These are phyloP conservation scores for Pezicula neosporulosa DNA, from an alignment of 2,329 filamentous ascomycete genomes.

Conservation along the genomic window DNA sequence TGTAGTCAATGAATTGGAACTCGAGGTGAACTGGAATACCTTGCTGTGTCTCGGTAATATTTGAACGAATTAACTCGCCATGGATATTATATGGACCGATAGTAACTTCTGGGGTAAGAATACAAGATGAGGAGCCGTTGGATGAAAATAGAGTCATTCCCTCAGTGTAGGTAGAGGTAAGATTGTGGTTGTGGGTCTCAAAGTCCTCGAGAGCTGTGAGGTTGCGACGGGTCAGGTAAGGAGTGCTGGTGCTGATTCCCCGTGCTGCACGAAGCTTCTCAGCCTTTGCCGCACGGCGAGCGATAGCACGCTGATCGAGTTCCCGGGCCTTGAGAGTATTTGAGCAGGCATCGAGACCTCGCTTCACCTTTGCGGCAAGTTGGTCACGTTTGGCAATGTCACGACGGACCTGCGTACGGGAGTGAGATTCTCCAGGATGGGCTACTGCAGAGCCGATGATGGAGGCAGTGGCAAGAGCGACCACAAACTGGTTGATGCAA, in stretches of 20 bases:
- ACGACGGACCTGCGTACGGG: background rate
- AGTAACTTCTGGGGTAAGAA: conserved; percentile 47
- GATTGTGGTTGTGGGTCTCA: conserved; percentile 1
- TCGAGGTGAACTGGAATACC: conserved; percentile 46
- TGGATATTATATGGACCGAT: conserved; percentile 52
- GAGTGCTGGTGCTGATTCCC: background rate
- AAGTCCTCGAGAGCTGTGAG: conserved; percentile 1
- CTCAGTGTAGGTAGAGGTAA: background rate
- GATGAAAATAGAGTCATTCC: background rate
- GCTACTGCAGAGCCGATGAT: background rate
- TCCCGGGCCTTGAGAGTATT: background rate
- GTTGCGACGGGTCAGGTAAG: background rate
- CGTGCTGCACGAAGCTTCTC: background rate
- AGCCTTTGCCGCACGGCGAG: background rate
- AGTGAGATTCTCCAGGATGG: conserved; percentile 1
- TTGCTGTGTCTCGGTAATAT: conserved; percentile 42
- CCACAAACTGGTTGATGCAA: background rate
- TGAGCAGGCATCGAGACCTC: conserved; percentile 1
- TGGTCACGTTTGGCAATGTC: background rate
- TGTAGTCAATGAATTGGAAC: conserved; percentile 49
- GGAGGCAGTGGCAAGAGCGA: background rate
- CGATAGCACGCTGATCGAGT: background rate
- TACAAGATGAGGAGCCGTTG: conserved; percentile 32
- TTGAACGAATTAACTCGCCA: conserved; percentile 44
- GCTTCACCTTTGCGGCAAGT: background rate